Base-by-base conservation (phyloP, 441 rosid species). In the Raphanus hybrid region DNA sequence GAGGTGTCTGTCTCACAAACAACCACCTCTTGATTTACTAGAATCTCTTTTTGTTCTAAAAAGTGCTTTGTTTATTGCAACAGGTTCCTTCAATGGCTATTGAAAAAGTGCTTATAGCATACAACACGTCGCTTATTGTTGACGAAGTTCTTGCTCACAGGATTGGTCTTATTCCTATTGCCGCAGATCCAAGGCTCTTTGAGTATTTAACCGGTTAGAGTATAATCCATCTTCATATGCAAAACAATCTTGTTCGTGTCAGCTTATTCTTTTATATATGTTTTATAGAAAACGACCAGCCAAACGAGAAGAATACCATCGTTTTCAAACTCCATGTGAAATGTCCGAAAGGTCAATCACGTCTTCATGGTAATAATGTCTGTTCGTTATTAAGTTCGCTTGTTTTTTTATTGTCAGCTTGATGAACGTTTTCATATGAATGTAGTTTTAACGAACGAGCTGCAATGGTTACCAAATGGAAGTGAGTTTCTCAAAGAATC, bases 121-220 rank as follows among this genome's bases (percentile, higher is more conserved):
- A 93, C 78, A 96, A 96, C 76, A 92, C 99, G 7, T 96, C 99
- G 1, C 59, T 93, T 61, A 39, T 96, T 69, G 94, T 89, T 82
- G 99, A 96, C 50, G 99, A 96, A 85, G 96, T 96, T 81, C 97
- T 93, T 80, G 87, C 99, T 67, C 97, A 92, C 55, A 88, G 97
- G 79, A 80, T 96, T 83, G 99, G 99, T 79, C 97, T 96, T 54
- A 78, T 93, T 84, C 99, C 98, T 27, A 82, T 96, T 64, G 80
- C 68, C 8, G 94, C 84, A 71, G 97, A 96, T 75, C 98, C 99
- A 32, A 89, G 94, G 83, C 86, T 84, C 54, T 96, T 96, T 67
- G 97, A 92, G 39, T 89, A 88, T 86, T 76, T 93, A 71, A 92
- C 99, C 75, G 99, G 98, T 93, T 43, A 64, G 76, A 12, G 58